Conservation (phyloP, 345 rosid species). For the Combretum micranthum region DNA sequence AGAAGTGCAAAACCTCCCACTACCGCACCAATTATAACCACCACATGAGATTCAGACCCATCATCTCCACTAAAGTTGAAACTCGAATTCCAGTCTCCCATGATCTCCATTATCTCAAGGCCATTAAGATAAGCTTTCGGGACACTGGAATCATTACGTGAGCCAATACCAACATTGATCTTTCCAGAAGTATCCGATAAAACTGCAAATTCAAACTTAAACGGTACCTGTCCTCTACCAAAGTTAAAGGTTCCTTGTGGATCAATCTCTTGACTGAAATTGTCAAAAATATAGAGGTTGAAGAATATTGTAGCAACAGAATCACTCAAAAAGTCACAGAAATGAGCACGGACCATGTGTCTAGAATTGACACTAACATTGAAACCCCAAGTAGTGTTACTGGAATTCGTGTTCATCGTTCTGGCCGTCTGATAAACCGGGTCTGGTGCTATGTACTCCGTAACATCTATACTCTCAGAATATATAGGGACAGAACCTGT, state of each 20-base stretch:
- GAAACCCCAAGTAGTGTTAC: conserved; percentile 37
- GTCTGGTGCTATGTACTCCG: conserved; percentile 30
- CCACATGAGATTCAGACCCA: background rate
- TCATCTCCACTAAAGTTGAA: background rate
- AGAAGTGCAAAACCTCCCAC: conserved; percentile 19
- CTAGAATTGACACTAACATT: conserved; percentile 25
- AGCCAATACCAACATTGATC: conserved; percentile 28
- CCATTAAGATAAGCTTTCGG: conserved; percentile 36
- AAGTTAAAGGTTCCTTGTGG: background rate
- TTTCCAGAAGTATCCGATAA: conserved; percentile 35
- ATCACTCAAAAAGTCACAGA: conserved; percentile 31
- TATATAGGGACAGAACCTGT: no score
- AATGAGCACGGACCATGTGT: conserved; percentile 47
- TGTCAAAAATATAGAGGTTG: conserved; percentile 27
- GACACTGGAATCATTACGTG: accelerated
- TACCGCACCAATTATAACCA: conserved; percentile 19
- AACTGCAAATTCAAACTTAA: conserved; percentile 31
- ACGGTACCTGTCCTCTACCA: conserved; percentile 4
- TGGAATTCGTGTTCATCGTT: conserved; percentile 7
- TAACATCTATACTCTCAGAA: background rate
- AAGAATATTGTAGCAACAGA: conserved; percentile 3
- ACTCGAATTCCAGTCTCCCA: conserved; percentile 10
- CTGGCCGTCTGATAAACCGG: conserved; percentile 35
- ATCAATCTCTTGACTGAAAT: conserved; percentile 9
- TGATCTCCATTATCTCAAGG: conserved; percentile 43